phyloP scores from a whole-genome alignment of 2,329 filamentous ascomycete species.

The Plenodomus lindquistii region DNA sequence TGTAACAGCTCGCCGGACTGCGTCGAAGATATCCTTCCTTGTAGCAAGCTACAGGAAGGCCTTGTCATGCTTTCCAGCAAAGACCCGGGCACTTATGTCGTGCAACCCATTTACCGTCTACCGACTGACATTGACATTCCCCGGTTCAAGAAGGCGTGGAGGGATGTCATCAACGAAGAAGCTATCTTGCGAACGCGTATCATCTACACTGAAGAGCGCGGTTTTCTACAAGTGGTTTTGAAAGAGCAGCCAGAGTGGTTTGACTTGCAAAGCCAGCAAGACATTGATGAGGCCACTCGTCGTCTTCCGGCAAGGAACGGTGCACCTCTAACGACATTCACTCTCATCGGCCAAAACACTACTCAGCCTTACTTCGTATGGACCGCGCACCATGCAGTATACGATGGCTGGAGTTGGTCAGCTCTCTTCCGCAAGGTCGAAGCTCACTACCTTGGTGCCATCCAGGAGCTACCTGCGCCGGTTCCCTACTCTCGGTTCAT shows the following conservation, averaged over 20 bases:
- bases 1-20: constrained; percentile 28
- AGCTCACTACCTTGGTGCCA: constrained; percentile 19
- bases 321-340: constrained; percentile 22
- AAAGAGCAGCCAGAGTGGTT: constrained; percentile 27
- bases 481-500: constrained; percentile 40
- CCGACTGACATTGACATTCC: constrained; percentile 30
- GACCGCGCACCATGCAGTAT: constrained; percentile 44
- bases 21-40: constrained; percentile 39
- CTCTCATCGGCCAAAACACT: constrained; percentile 13
- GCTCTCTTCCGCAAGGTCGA: constrained; percentile 32
- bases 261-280: constrained; percentile 17
- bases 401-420: constrained; percentile 42
- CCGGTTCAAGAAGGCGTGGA: constrained; percentile 52
- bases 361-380: constrained; percentile 34
- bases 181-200: constrained; percentile 54
- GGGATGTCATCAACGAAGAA: constrained; percentile 47
- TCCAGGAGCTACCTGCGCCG: constrained; percentile 9
- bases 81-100: constrained; percentile 39
- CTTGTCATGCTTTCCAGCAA: constrained; percentile 37
- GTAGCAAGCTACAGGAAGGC: constrained; percentile 38
- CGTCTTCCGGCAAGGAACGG: constrained; percentile 35
- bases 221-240: constrained; percentile 40
- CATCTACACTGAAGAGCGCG: constrained; percentile 33
- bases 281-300: constrained; percentile 32
- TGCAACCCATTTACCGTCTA: constrained; percentile 47